These are phyloP conservation scores for Brassica hybrid DNA, from an alignment of 441 rosid genomes.

Conservation along the genomic window DNA sequence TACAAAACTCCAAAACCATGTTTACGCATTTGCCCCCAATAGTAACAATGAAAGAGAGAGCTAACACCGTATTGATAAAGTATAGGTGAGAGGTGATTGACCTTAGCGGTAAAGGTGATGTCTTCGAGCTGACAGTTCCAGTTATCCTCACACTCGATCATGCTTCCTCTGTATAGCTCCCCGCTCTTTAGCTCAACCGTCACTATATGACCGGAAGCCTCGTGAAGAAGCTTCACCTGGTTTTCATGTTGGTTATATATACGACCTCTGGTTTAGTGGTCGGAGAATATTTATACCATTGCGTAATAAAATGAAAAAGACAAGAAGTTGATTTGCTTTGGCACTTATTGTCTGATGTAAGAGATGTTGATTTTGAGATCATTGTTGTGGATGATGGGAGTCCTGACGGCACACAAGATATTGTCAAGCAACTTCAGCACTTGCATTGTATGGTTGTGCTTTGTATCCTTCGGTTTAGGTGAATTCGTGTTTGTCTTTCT, in stretches of 20 bases:
- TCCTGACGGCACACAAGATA: conserved; percentile 94
- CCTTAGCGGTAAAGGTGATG: conserved; percentile 94
- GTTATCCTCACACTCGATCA: conserved; percentile 98
- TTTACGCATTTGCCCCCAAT: too few relatives aligned
- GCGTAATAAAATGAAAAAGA: too few relatives aligned
- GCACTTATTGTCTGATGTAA: conserved; percentile 33
- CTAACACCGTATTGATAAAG: too few relatives aligned
- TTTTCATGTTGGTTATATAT: too few relatives aligned
- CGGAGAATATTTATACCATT: too few relatives aligned
- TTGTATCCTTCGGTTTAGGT: conserved; percentile 15
- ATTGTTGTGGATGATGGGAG: conserved; percentile 97
- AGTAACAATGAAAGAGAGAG: not conserved
- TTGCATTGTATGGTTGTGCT: conserved; percentile 51
- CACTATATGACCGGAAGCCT: conserved; percentile 93
- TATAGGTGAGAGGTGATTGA: conserved; percentile 15
- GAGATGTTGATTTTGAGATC: conserved; percentile 84
- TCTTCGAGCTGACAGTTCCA: conserved; percentile 99
- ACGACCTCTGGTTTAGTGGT: too few relatives aligned
- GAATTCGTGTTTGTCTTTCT: conserved; percentile 12
- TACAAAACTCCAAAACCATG: too few relatives aligned
- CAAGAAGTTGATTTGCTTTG: not conserved
- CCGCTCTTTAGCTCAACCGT: conserved; percentile 98
- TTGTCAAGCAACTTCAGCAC: conserved; percentile 80
- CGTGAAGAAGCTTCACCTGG: conserved; percentile 97
- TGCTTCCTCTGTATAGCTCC: conserved; percentile 96